A percentile compares a stretch with the other conserved stretches of the same genome.
These are phyloP conservation scores for Cucurbita moschata DNA, from an alignment of 306 rosid genomes.

Conservation along the genomic window DNA sequence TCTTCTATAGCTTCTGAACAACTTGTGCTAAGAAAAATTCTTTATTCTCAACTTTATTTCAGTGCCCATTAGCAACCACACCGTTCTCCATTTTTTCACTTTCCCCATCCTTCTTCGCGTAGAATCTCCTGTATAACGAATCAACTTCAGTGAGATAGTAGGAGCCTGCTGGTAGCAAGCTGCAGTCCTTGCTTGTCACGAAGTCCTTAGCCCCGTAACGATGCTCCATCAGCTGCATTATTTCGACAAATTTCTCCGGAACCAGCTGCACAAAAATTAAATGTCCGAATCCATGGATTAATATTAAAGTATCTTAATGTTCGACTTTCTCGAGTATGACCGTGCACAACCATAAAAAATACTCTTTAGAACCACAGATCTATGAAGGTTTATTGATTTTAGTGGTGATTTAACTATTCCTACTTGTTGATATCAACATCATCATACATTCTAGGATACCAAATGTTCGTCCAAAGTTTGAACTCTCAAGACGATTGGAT, in stretches of 20 bases:
- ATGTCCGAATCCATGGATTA: conserved; percentile 11
- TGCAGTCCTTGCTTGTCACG: conserved; percentile 71
- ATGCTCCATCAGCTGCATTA: conserved; percentile 87
- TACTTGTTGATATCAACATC: too few species aligned
- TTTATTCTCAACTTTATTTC: conserved; percentile 3
- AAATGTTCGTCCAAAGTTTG: neutral
- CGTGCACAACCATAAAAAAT: neutral
- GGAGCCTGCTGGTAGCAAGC: conserved; percentile 68
- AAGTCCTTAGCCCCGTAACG: conserved; percentile 89
- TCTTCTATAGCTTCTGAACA: neutral
- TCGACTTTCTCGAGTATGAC: neutral
- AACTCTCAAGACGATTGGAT: neutral
- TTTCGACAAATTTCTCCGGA: conserved; percentile 70
- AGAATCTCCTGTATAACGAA: conserved; percentile 76
- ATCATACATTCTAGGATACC: too few species aligned
- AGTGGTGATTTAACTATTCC: neutral
- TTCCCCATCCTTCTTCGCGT: conserved; percentile 30
- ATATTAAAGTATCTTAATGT: neutral
- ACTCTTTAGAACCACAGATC: neutral
- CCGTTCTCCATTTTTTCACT: conserved; percentile 20
- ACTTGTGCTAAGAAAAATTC: neutral
- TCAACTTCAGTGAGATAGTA: conserved; percentile 97
- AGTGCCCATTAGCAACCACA: conserved; percentile 51
- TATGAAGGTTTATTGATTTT: neutral
- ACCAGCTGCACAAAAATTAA: conserved; percentile 34